Evolutionary conservation across 176 grass and related monocot species (phyloP).

Genomic region (Guadua angustifolia): DNA sequence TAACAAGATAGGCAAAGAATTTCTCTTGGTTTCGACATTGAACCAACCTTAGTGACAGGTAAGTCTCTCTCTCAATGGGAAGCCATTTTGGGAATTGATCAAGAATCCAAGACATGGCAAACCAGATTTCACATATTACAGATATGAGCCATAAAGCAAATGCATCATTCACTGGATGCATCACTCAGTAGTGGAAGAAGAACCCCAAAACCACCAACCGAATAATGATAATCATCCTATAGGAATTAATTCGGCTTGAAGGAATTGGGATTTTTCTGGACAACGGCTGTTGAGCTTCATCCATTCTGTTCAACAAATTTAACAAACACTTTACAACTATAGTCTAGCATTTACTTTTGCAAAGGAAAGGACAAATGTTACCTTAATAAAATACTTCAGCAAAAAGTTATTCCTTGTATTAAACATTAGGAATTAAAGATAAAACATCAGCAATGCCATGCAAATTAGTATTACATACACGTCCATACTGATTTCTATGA

Average conservation of each 20-base stretch:
- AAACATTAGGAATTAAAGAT: background rate
- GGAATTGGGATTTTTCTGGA: conserved; percentile 85
- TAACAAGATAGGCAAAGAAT: conserved; percentile 23
- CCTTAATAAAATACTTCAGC: background rate
- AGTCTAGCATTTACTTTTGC: background rate
- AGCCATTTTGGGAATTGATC: conserved; percentile 99
- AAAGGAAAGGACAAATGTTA: background rate
- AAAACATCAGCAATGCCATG: background rate
- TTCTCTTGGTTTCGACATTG: conserved; percentile 15
- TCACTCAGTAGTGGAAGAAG: conserved; percentile 94
- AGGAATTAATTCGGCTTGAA: conserved; percentile 87
- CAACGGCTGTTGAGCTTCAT: conserved; percentile 87
- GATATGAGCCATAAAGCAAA: conserved; percentile 94
- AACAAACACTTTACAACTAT: conserved; percentile 6
- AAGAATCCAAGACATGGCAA: conserved; percentile 93
- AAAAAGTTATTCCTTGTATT: background rate
- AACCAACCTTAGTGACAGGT: conserved; percentile 88
- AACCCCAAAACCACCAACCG: conserved; percentile 88
- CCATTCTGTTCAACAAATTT: conserved; percentile 70
- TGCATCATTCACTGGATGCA: conserved; percentile 70
- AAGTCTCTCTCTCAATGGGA: conserved; percentile 90
- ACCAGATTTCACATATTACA: conserved; percentile 98
- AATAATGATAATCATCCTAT: conserved; percentile 93
- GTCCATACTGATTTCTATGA: background rate
- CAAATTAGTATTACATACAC: background rate